Percentiles rank a stretch among this genome's conserved stretches.
Conservation (phyloP, 345 rosid species). For the Zanthoxylum bungeanum region DNA sequence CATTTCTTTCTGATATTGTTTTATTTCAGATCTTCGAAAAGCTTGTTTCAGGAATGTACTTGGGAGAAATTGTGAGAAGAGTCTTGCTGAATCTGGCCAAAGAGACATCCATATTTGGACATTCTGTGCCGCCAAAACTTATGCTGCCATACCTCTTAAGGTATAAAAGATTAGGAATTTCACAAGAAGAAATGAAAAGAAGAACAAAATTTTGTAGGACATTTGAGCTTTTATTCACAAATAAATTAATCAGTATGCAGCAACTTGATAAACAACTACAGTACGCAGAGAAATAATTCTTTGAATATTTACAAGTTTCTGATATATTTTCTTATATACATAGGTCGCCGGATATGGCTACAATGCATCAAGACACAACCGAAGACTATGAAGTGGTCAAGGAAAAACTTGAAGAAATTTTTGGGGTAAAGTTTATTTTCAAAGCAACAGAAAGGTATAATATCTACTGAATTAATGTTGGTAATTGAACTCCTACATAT, state of each 20-base stretch:
- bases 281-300: not conserved
- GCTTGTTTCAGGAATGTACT: slow-evolving; percentile 53
- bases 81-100: slow-evolving; percentile 56
- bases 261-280: not conserved
- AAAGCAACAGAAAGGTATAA: not conserved
- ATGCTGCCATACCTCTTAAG: slow-evolving; percentile 44
- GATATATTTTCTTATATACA: not conserved
- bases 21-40: slow-evolving; percentile 53
- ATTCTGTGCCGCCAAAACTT: slow-evolving; percentile 44
- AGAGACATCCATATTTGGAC: slow-evolving; percentile 60
- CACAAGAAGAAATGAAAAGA: no score
- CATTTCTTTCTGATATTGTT: slow-evolving; percentile 1
- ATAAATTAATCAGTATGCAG: not conserved
- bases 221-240: not conserved
- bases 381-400: slow-evolving; percentile 41
- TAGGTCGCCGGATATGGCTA: slow-evolving; percentile 64
- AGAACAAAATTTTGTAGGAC: not conserved
- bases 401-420: slow-evolving; percentile 48
- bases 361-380: slow-evolving; percentile 71
- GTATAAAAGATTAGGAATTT: slow-evolving; percentile 23
- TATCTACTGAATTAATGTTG: not conserved
- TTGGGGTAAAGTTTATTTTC: slow-evolving; percentile 32
- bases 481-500: not conserved
- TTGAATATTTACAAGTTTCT: not conserved
- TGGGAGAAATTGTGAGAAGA: slow-evolving; percentile 79